Conservation (phyloP, 495 filamentous ascomycete species). For the Aspergillus heteromorphus region DNA sequence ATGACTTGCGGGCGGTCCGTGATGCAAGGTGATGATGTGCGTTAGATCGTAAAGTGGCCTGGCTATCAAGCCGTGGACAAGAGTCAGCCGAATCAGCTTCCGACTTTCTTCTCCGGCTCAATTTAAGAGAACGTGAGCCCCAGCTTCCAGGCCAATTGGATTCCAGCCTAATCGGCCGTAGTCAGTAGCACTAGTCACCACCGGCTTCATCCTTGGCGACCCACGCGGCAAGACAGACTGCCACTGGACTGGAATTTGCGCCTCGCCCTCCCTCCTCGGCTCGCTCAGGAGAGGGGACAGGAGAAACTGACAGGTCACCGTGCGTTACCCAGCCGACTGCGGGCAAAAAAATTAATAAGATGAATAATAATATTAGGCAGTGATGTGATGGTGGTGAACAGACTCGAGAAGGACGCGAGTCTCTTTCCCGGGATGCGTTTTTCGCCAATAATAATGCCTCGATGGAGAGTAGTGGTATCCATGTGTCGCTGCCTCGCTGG, state of each 20-base stretch:
- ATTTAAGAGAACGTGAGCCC: constrained; percentile 9
- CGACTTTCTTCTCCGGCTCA: background rate
- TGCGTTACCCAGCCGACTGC: background rate
- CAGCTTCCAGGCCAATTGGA: background rate
- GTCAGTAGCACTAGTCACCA: too few species aligned
- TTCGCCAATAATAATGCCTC: too few species aligned
- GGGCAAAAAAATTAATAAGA: background rate
- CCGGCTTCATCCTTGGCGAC: constrained; percentile 2
- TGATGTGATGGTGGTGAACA: background rate
- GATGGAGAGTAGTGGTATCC: background rate
- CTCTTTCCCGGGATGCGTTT: too few species aligned
- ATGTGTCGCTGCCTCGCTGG: too few species aligned
- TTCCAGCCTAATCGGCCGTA: background rate
- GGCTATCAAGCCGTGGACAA: background rate
- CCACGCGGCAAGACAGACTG: constrained; percentile 12
- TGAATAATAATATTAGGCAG: background rate
- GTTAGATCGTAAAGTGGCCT: background rate
- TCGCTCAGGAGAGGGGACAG: constrained; percentile 2
- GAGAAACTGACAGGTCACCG: constrained; percentile 14
- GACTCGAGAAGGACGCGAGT: too few species aligned
- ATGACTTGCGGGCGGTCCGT: background rate
- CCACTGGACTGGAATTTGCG: constrained; percentile 9
- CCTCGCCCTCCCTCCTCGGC: background rate
- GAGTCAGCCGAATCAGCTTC: background rate
- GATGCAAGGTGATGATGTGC: background rate